Conservation (phyloP, 352 stramenopile species). For the Pythium aphanidermatum region DNA sequence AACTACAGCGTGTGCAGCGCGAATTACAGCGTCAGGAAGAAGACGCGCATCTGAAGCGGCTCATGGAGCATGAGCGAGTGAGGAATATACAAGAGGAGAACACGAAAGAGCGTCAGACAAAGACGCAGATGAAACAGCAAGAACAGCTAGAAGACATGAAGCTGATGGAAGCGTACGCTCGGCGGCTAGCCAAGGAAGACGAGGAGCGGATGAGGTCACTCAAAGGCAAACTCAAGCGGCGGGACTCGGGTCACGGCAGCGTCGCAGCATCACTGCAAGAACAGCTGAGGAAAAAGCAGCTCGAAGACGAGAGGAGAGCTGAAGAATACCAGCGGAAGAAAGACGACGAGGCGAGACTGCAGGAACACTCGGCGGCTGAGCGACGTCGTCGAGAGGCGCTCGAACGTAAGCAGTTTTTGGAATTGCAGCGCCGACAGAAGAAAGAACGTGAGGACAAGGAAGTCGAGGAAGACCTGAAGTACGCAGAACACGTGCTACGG, state of each 20-base stretch:
- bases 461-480: conserved; percentile 52
- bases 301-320: conserved; percentile 47
- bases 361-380: conserved; percentile 27
- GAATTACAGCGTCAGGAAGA: conserved; percentile 47
- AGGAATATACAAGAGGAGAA: conserved; percentile 44
- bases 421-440: conserved; percentile 39
- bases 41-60: conserved; percentile 29
- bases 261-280: conserved; percentile 39
- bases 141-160: conserved; percentile 59
- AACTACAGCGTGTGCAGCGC: conserved; percentile 45
- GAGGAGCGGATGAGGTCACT: conserved; percentile 40
- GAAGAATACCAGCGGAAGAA: conserved; percentile 65
- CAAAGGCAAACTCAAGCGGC: conserved; percentile 37
- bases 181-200: conserved; percentile 48
- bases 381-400: conserved; percentile 38
- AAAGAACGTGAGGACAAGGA: conserved; percentile 50
- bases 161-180: conserved; percentile 65
- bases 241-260: conserved; percentile 30
- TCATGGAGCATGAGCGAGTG: conserved; percentile 45
- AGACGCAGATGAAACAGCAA: conserved; percentile 26
- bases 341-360: conserved; percentile 24
- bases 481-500: conserved; percentile 40
- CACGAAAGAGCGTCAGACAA: conserved; percentile 30
- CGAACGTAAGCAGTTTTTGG: conserved; percentile 50
- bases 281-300: conserved; percentile 39